A percentile compares a stretch with the other conserved stretches of the same genome.
Evolutionary conservation across 768 basidiomycete genomes (phyloP).

Genomic region (Agrocybe pediades): DNA sequence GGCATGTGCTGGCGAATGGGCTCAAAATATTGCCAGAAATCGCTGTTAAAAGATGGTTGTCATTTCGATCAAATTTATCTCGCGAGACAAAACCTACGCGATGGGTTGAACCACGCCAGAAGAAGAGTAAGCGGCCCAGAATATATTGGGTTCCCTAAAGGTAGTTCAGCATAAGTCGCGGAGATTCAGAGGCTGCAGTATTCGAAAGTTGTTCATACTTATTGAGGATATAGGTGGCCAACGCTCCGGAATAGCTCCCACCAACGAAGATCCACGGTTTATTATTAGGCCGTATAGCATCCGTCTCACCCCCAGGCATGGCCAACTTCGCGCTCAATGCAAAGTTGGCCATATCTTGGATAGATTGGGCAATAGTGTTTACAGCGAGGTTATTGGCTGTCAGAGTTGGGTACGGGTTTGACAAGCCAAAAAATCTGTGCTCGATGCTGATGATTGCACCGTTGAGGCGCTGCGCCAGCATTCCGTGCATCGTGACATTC

Average conservation of each 20-base stretch:
- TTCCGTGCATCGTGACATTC: conserved; percentile 47
- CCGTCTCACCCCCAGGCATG: conserved; percentile 60
- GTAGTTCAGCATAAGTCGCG: too few species aligned
- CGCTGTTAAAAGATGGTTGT: conserved; percentile 25
- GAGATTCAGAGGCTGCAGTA: too few species aligned
- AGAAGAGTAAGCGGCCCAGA: conserved; percentile 63
- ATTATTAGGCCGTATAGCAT: conserved; percentile 45
- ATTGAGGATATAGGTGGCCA: conserved; percentile 66
- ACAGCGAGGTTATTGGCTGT: conserved; percentile 52
- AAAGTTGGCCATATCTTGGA: conserved; percentile 72
- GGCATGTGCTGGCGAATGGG: conserved; percentile 70
- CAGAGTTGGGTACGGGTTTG: conserved; percentile 68
- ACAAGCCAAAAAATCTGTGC: conserved; percentile 73
- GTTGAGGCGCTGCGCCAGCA: conserved; percentile 55
- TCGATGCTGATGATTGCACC: conserved; percentile 65
- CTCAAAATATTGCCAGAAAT: conserved; percentile 74
- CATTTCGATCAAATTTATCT: too few species aligned
- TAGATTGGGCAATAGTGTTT: conserved; percentile 71
- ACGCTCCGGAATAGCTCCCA: conserved; percentile 45
- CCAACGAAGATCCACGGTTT: conserved; percentile 51
- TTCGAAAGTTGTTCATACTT: conserved; percentile 42
- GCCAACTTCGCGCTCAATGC: conserved; percentile 63
- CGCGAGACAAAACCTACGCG: conserved; percentile 30
- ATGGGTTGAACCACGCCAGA: conserved; percentile 68
- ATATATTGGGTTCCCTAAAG: conserved; percentile 54